A percentile compares a stretch with the other conserved stretches of the same genome.
These are phyloP conservation scores for Candida silvicultrix DNA, from an alignment of 805 yeast genomes.

Conservation along the genomic window DNA sequence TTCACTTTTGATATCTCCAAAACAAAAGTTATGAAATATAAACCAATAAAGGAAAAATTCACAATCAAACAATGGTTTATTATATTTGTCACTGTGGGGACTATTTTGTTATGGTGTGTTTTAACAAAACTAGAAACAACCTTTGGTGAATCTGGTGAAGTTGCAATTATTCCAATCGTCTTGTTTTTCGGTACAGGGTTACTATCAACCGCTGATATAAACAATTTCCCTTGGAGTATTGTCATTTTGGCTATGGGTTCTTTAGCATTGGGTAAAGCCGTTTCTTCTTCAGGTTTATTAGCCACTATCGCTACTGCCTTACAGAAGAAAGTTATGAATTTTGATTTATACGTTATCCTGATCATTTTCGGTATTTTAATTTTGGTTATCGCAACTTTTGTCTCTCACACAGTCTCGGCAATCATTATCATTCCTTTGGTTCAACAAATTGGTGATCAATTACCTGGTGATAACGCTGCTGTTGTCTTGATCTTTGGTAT, in stretches of 20 bases:
- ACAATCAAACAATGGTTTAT: constrained; percentile 71
- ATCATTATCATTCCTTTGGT: constrained; percentile 86
- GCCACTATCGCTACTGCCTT: constrained; percentile 69
- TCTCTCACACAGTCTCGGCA: constrained; percentile 96
- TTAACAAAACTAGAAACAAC: constrained; percentile 62
- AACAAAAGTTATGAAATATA: constrained; percentile 39
- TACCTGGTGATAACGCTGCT: constrained; percentile 68
- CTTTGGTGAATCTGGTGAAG: constrained; percentile 90
- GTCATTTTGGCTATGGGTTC: constrained; percentile 98
- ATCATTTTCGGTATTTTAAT: constrained; percentile 80
- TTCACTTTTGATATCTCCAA: constrained; percentile 46
- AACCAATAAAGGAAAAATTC: constrained; percentile 57
- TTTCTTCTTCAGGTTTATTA: constrained; percentile 83
- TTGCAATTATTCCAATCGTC: constrained; percentile 82
- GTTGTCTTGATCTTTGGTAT: constrained; percentile 33
- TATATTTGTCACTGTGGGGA: constrained; percentile 56
- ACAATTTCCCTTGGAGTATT: constrained; percentile 94
- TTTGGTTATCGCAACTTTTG: constrained; percentile 86
- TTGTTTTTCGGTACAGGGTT: constrained; percentile 87
- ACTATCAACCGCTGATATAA: constrained; percentile 77
- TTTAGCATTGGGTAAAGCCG: constrained; percentile 88
- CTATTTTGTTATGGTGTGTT: constrained; percentile 88
- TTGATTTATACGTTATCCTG: constrained; percentile 60
- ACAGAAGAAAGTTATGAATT: constrained; percentile 58
- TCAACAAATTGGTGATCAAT: constrained; percentile 71